Percentiles rank a stretch among this genome's conserved stretches.
Conservation (phyloP, 176 grass and related monocot genomes). For the Cymbopogon citratus region DNA sequence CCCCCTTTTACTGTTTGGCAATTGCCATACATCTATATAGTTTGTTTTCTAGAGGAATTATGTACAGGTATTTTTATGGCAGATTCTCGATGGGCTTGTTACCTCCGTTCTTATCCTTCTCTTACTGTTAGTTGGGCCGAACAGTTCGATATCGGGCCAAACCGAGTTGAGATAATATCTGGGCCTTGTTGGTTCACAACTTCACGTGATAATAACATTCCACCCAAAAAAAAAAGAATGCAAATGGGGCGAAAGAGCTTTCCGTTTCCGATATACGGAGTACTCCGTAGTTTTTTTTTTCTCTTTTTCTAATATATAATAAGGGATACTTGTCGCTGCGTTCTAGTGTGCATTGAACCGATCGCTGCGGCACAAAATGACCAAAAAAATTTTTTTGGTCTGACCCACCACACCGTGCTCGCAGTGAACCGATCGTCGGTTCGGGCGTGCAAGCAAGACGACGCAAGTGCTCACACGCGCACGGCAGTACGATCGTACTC, state of each 20-base stretch:
- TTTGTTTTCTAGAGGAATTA: background rate
- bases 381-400: background rate
- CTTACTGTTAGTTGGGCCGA: background rate
- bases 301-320: too few species aligned
- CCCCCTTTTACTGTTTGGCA: background rate
- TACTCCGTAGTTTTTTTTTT: too few species aligned
- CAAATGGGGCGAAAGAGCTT: background rate
- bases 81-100: background rate
- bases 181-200: background rate
- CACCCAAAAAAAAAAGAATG: too few species aligned
- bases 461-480: background rate
- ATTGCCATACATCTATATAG: background rate
- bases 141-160: background rate
- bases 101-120: background rate
- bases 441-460: too few species aligned
- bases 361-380: too few species aligned
- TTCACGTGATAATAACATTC: background rate
- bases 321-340: too few species aligned
- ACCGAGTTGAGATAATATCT: background rate
- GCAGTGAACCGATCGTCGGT: background rate
- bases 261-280: too few species aligned
- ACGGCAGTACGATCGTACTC: background rate
- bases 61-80: background rate
- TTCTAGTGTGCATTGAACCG: too few species aligned
- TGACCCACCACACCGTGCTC: background rate